Conservation (phyloP, 768 basidiomycete genomes). For the Coprinopsis cinerea region DNA sequence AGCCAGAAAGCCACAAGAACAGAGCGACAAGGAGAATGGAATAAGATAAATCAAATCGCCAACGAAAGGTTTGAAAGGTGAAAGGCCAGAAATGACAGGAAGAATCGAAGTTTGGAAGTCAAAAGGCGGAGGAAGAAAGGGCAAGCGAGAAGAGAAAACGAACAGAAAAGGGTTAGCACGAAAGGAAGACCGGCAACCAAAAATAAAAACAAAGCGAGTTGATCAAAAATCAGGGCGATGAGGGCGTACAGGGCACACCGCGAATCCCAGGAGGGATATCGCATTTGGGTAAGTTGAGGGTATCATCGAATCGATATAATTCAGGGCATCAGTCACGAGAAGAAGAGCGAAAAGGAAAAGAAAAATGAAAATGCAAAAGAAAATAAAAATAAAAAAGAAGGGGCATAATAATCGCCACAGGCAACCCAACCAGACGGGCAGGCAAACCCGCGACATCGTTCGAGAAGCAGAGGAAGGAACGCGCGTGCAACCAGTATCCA, state of each 20-base stretch:
- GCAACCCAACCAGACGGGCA: neutral
- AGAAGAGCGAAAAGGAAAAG: neutral
- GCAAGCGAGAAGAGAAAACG: neutral
- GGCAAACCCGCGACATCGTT: neutral
- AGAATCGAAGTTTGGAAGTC: neutral
- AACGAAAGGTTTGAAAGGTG: too few relatives aligned
- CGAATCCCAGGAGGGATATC: slow-evolving; percentile 4
- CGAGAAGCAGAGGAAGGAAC: neutral
- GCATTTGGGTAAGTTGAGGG: too few relatives aligned
- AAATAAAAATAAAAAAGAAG: neutral
- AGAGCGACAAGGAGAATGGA: too few relatives aligned
- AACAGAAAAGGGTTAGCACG: neutral
- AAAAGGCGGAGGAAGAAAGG: neutral
- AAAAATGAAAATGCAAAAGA: neutral
- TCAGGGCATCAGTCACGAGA: neutral
- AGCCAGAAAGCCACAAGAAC: slow-evolving; percentile 8
- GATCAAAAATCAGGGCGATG: neutral
- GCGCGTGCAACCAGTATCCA: too few relatives aligned
- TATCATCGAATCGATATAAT: slow-evolving; percentile 6
- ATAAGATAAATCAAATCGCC: too few relatives aligned
- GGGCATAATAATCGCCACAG: neutral
- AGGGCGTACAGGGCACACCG: neutral
- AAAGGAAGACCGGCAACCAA: neutral
- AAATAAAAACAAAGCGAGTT: neutral
- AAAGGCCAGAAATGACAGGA: too few relatives aligned